Evolutionary conservation across 2,329 filamentous ascomycete species (phyloP).

Genomic region (Colletotrichum agaves): DNA sequence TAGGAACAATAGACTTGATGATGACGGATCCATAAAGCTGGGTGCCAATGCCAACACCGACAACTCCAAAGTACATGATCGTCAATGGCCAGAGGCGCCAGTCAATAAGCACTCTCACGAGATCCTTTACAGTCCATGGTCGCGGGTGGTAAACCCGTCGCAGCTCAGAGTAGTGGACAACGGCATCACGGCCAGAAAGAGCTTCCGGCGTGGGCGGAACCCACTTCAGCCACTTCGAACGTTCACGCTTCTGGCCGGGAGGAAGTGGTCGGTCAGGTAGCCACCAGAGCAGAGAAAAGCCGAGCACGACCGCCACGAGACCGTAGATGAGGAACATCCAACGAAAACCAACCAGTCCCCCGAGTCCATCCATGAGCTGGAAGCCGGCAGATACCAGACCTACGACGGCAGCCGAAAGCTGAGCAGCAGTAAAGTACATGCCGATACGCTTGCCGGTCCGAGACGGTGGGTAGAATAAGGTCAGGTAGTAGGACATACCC

Average conservation of each 20-base stretch:
- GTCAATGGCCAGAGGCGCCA: constrained; percentile 90
- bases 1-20: constrained; percentile 80
- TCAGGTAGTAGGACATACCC: constrained; percentile 92
- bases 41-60: constrained; percentile 90
- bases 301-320: constrained; percentile 76
- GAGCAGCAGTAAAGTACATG: constrained; percentile 88
- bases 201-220: constrained; percentile 77
- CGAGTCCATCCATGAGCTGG: constrained; percentile 85
- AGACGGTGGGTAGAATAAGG: constrained; percentile 89
- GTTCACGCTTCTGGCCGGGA: constrained; percentile 70
- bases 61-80: constrained; percentile 95
- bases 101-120: constrained; percentile 78
- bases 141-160: constrained; percentile 81
- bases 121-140: constrained; percentile 78
- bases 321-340: constrained; percentile 96
- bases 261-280: constrained; percentile 83
- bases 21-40: constrained; percentile 91
- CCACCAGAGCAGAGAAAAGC: constrained; percentile 85
- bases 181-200: constrained; percentile 79
- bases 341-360: constrained; percentile 82
- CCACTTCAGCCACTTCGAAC: constrained; percentile 67
- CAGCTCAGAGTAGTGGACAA: constrained; percentile 85
- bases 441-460: constrained; percentile 89
- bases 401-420: constrained; percentile 89
- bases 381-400: constrained; percentile 91